A percentile compares a stretch with the other conserved stretches of the same genome.
phyloP scores from a whole-genome alignment of 2,329 filamentous ascomycete genomes.

The Pestalotiopsis sp. region DNA sequence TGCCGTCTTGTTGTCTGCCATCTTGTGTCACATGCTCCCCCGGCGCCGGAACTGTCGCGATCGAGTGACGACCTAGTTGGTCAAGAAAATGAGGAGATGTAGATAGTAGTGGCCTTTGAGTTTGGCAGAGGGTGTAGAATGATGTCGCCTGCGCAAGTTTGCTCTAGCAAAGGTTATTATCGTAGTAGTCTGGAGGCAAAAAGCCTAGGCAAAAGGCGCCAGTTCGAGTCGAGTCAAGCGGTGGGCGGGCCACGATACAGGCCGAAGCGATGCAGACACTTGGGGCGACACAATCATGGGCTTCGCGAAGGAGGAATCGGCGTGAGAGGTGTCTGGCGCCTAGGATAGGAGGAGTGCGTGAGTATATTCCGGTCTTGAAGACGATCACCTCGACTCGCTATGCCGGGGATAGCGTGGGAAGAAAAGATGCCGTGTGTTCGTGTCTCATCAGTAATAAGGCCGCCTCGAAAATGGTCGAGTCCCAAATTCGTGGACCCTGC shows the following conservation, averaged over 20 bases:
- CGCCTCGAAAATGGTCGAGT: constrained; percentile 4
- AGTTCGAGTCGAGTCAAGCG: background rate
- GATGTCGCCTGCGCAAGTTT: background rate
- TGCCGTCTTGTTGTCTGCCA: constrained; percentile 11
- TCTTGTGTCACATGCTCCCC: background rate
- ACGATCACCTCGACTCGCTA: background rate
- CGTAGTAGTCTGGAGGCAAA: background rate
- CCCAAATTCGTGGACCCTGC: constrained; percentile 9
- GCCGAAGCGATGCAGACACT: background rate
- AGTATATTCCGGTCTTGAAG: background rate
- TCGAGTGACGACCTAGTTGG: background rate
- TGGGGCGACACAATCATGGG: background rate
- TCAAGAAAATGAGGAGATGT: background rate
- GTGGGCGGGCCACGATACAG: background rate
- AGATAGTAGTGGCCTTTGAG: background rate
- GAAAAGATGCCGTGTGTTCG: background rate
- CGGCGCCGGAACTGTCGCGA: background rate
- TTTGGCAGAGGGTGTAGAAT: background rate
- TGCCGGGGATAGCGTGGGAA: background rate
- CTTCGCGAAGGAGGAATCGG: background rate
- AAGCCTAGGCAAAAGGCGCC: background rate
- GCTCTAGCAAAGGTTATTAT: background rate
- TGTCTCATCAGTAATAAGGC: background rate
- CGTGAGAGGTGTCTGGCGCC: background rate
- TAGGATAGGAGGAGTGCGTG: background rate